Percentiles rank a stretch among this genome's conserved stretches.
These are phyloP conservation scores for Microdochium paspali DNA, from an alignment of 2,329 filamentous ascomycete genomes.

Conservation along the genomic window DNA sequence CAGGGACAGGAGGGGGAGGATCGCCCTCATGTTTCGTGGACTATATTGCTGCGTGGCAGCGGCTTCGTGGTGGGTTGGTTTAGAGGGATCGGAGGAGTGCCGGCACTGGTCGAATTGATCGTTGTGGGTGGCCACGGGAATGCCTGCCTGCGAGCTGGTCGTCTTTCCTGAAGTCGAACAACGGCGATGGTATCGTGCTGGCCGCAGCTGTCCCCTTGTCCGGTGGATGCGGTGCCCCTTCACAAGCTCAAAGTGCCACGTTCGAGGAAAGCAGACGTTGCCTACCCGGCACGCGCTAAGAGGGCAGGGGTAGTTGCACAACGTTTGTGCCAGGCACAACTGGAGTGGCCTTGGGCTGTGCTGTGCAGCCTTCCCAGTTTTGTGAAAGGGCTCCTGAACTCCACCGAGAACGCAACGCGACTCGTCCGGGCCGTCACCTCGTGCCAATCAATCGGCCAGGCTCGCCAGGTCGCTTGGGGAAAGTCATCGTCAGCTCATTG, in stretches of 20 bases:
- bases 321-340: not conserved
- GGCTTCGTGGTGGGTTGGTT: not conserved
- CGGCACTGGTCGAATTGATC: not conserved
- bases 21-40: conserved; percentile 38
- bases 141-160: not conserved
- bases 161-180: not conserved
- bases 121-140: not conserved
- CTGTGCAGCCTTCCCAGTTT: not conserved
- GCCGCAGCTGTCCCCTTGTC: conserved; percentile 4
- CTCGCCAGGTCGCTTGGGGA: not conserved
- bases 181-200: not conserved
- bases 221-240: not conserved
- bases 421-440: not conserved
- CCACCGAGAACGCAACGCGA: not conserved
- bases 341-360: not conserved
- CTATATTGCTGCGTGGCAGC: not conserved
- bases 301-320: conserved; percentile 12
- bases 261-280: conserved; percentile 26
- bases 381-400: not conserved
- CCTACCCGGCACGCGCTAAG: conserved; percentile 6
- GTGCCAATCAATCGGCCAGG: not conserved
- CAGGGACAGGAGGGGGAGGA: conserved; percentile 60
- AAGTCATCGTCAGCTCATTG: conserved; percentile 1
- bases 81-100: not conserved
- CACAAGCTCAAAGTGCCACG: conserved; percentile 38